Conservation (phyloP, 1,284 basidiomycete genomes). For the Ceratobasidium sp. region DNA sequence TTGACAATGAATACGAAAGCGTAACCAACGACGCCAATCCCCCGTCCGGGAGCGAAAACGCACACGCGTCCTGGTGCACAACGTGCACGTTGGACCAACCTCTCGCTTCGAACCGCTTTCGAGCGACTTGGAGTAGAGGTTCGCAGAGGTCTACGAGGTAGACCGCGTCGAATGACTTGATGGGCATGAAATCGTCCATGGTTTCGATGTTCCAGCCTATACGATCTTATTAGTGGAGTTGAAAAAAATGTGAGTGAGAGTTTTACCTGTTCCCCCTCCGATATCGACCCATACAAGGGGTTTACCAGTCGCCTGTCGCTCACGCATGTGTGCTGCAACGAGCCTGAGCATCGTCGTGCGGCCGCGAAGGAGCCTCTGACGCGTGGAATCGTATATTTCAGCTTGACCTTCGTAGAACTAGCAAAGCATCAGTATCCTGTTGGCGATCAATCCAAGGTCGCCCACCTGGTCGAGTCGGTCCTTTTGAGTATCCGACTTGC, state of each 20-base stretch:
- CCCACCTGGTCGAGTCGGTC: constrained; percentile 37
- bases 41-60: constrained; percentile 72
- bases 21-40: constrained; percentile 69
- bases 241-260: not conserved
- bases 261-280: constrained; percentile 75
- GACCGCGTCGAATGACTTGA: constrained; percentile 69
- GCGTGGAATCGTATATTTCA: constrained; percentile 71
- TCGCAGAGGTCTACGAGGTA: constrained; percentile 82
- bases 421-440: not conserved
- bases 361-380: constrained; percentile 67
- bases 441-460: not conserved
- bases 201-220: constrained; percentile 80
- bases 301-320: constrained; percentile 53
- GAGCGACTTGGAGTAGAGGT: constrained; percentile 74
- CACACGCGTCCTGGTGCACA: constrained; percentile 76
- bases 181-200: constrained; percentile 75
- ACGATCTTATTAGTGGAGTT: not conserved
- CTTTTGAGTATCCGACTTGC: constrained; percentile 27
- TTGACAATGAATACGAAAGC: constrained; percentile 75
- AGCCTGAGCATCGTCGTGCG: constrained; percentile 73
- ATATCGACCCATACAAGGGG: constrained; percentile 81
- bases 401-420: constrained; percentile 73
- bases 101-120: constrained; percentile 67
- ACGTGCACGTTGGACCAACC: constrained; percentile 81
- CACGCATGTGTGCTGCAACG: constrained; percentile 69